Conservation (phyloP, 441 rosid genomes). For the Croton setiger region DNA sequence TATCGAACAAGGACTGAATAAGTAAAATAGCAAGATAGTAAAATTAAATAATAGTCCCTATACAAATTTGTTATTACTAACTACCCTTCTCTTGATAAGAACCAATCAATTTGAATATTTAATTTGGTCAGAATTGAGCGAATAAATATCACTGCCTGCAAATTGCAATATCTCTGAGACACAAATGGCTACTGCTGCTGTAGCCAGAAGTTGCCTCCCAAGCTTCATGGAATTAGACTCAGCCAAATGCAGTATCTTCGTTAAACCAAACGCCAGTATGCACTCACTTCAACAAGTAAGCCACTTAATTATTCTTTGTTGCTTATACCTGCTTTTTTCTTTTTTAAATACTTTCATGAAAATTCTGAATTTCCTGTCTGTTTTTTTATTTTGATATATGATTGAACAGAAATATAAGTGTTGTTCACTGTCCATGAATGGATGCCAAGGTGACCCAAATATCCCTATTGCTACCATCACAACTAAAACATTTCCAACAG, state of each 20-base stretch:
- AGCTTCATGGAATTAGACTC: slow-evolving; percentile 36
- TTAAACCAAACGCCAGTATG: slow-evolving; percentile 25
- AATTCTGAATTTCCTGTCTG: too few relatives aligned
- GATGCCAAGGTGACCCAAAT: slow-evolving; percentile 53
- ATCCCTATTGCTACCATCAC: slow-evolving; percentile 50
- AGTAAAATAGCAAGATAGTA: too few relatives aligned
- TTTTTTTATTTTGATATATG: not conserved
- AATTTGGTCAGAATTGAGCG: too few relatives aligned
- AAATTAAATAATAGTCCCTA: too few relatives aligned
- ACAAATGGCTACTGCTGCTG: slow-evolving; percentile 22
- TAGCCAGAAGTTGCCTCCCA: slow-evolving; percentile 30
- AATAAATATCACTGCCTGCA: too few relatives aligned
- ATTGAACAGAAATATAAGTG: slow-evolving; percentile 34
- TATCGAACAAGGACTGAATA: too few relatives aligned
- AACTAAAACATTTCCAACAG: slow-evolving; percentile 47
- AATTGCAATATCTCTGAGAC: not conserved
- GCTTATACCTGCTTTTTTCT: too few relatives aligned
- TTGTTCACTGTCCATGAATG: slow-evolving; percentile 60
- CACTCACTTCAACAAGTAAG: slow-evolving; percentile 35
- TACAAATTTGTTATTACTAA: too few relatives aligned
- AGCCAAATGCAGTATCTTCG: slow-evolving; percentile 22
- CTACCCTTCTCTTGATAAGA: too few relatives aligned
- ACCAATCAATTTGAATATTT: too few relatives aligned
- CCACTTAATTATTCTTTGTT: too few relatives aligned
- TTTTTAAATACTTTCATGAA: not conserved